These are phyloP conservation scores for Bipolaris zeicola DNA, from an alignment of 2,329 filamentous ascomycete species.

Conservation along the genomic window DNA sequence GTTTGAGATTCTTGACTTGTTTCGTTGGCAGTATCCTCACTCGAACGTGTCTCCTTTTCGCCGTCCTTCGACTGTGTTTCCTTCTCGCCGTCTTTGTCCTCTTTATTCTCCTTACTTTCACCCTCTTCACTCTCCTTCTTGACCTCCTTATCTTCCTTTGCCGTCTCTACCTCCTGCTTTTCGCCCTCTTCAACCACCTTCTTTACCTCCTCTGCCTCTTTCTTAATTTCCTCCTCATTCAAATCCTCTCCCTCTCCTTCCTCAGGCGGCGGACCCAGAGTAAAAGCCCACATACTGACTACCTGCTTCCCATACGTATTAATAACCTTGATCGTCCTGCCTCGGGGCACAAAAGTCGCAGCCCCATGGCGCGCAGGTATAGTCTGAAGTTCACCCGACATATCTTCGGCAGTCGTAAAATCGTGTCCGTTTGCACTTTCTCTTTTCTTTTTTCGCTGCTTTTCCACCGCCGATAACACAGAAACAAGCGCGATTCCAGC, in stretches of 20 bases:
- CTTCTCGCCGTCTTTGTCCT: not conserved
- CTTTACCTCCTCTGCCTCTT: conserved; percentile 30
- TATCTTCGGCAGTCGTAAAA: conserved; percentile 31
- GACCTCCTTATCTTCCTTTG: conserved; percentile 5
- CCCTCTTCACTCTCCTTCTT: not conserved
- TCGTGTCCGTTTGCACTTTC: conserved; percentile 16
- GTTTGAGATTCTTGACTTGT: conserved; percentile 25
- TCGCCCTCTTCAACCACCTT: conserved; percentile 25
- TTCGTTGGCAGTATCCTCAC: not conserved
- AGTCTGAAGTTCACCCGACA: conserved; percentile 51
- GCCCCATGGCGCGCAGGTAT: conserved; percentile 58
- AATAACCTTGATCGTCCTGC: conserved; percentile 56
- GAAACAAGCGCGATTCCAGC: conserved; percentile 44
- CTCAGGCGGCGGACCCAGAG: conserved; percentile 52
- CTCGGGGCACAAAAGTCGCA: conserved; percentile 57
- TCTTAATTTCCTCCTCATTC: conserved; percentile 35
- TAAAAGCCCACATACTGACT: conserved; percentile 58
- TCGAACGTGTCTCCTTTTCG: conserved; percentile 8
- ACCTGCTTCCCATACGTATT: conserved; percentile 59
- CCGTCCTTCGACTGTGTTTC: conserved; percentile 10
- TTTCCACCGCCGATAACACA: conserved; percentile 42
- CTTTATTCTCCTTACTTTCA: not conserved
- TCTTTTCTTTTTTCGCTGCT: conserved; percentile 36
- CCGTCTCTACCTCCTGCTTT: conserved; percentile 10
- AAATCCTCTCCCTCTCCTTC: conserved; percentile 36